A percentile compares a stretch with the other conserved stretches of the same genome.
phyloP scores from a whole-genome alignment of 352 stramenopile species.

The Phytophthora kernoviae region DNA sequence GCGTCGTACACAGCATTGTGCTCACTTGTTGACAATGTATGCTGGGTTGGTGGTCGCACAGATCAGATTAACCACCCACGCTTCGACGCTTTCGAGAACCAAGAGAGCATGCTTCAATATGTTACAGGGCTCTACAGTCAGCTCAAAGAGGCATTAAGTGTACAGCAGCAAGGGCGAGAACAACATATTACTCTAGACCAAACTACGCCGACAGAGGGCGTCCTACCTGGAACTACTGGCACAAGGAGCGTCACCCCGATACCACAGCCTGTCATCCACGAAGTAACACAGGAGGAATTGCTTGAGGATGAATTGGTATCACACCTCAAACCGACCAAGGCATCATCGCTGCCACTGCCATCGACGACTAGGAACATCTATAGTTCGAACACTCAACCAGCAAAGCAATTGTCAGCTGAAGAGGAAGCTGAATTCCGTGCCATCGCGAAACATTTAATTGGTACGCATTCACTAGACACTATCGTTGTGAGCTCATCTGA shows the following conservation, averaged over 20 bases:
- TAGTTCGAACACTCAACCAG: neutral
- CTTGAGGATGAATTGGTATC: too few relatives aligned
- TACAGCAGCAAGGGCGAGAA: neutral
- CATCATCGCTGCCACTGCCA: neutral
- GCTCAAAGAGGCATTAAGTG: constrained; percentile 29
- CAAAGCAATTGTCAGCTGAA: constrained; percentile 6
- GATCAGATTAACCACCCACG: constrained; percentile 23
- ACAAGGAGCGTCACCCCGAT: too few relatives aligned
- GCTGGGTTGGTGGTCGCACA: neutral
- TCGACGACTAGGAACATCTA: neutral
- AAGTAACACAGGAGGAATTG: neutral
- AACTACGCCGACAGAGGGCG: too few relatives aligned
- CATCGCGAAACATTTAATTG: constrained; percentile 40
- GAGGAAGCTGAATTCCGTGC: constrained; percentile 48
- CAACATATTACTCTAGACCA: neutral
- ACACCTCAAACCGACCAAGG: too few relatives aligned
- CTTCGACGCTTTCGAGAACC: constrained; percentile 31
- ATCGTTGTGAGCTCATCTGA: constrained; percentile 42
- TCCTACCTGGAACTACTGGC: neutral
- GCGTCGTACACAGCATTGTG: constrained; percentile 56
- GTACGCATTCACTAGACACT: constrained; percentile 24
- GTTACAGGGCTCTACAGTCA: constrained; percentile 40
- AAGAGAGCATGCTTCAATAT: constrained; percentile 36
- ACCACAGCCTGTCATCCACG: too few relatives aligned
- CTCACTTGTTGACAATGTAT: constrained; percentile 41